Evolutionary conservation across 73 alveolate genomes (phyloP), one percentile per base, ranked within the genome.

Genomic region (Uronychia setigera): DNA sequence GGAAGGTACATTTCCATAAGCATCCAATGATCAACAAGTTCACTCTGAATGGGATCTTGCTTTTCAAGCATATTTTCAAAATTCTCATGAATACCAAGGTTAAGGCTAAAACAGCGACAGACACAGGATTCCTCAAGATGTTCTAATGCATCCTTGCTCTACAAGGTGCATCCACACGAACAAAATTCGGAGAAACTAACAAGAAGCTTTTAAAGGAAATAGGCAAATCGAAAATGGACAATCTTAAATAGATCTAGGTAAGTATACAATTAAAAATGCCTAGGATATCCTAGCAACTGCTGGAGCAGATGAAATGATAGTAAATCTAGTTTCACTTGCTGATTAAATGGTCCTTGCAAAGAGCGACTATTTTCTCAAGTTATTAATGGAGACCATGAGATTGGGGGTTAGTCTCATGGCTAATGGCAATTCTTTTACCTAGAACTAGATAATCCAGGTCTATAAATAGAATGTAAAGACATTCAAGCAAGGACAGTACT

Each of bases 261-360:
- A n/a, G n/a, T n/a, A n/a, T n/a, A n/a, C n/a, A n/a, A n/a, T n/a
- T n/a, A n/a, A n/a, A n/a, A n/a, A n/a, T n/a, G n/a, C n/a, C n/a
- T n/a, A 76, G 32, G 5, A 76, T 5, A 29, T 76, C 29, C 59
- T 76, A 1, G 30, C 19, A 9, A 58, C 25, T 30, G 28, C 29
- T 28, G 81, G 32, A 28, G 81, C 81, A 1, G 35, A 76, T 25
- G 59, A 76, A 5, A 76, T 76, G 81, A 32, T 76, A 9, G 58
- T 76, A 5, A 58, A 29, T 26, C 59, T 76, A 1, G 27, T 76
- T 26, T 76, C 81, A 5, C 31, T 26, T 28, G 81, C 81, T 28
- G 28, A 29, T 27, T 28, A 76, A 31, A 58, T 26, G 32, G 32
- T 76, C 59, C 58, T 28, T 26, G 81, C 59, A 26, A 76, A 30